phyloP scores from a whole-genome alignment of 1,139 yeast genomes.

The Sporopachydermia cereana region DNA sequence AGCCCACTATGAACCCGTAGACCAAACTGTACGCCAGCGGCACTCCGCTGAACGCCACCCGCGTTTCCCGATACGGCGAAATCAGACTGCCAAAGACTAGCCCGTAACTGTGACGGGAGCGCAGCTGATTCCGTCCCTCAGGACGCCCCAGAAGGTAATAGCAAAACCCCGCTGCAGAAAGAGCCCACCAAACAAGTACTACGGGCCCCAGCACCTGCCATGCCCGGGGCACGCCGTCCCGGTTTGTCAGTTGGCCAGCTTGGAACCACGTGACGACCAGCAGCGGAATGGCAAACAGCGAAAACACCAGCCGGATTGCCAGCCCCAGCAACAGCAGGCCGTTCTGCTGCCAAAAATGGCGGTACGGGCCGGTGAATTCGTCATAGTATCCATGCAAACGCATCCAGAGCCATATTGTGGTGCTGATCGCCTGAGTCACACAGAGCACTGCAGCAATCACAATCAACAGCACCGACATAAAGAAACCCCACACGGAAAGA shows the following conservation, averaged over 20 bases:
- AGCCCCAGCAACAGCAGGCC: background rate
- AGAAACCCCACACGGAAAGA: background rate
- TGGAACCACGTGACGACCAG: background rate
- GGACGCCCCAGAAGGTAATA: background rate
- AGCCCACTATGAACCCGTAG: background rate
- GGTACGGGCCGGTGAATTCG: background rate
- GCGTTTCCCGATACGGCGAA: conserved; percentile 4
- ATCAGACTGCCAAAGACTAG: background rate
- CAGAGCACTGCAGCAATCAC: background rate
- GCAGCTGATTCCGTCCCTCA: background rate
- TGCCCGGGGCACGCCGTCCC: background rate
- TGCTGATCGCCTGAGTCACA: background rate
- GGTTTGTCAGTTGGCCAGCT: background rate
- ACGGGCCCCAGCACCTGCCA: background rate
- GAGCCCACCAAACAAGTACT: background rate
- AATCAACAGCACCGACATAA: background rate
- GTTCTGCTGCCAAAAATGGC: background rate
- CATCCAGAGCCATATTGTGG: conserved; percentile 2
- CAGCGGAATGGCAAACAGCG: background rate
- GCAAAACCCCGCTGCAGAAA: background rate
- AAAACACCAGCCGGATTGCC: conserved; percentile 1
- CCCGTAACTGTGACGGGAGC: background rate
- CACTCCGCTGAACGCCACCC: background rate
- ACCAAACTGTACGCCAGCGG: background rate
- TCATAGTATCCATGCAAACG: background rate